These are phyloP conservation scores for Chytriomyces sp. DNA, from an alignment of 192 early-diverging fungal species.

Conservation along the genomic window DNA sequence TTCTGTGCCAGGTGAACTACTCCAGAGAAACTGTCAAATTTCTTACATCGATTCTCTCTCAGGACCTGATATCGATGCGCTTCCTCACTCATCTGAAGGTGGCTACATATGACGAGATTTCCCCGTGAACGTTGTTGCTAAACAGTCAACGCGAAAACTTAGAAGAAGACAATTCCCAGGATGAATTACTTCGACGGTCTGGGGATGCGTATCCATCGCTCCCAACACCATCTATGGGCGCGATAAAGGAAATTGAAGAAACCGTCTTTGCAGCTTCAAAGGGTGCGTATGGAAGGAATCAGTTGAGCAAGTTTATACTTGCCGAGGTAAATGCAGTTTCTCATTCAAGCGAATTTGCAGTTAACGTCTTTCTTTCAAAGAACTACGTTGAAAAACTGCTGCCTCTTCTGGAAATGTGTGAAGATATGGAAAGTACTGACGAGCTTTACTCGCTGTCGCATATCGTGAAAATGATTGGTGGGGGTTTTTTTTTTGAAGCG, in stretches of 20 bases:
- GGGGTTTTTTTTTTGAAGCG: constrained; percentile 30
- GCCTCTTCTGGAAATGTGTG: constrained; percentile 67
- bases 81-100: constrained; percentile 3
- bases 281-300: constrained; percentile 67
- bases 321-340: constrained; percentile 48
- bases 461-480: constrained; percentile 79
- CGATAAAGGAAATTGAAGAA: constrained; percentile 74
- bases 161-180: constrained; percentile 9
- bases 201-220: constrained; percentile 28
- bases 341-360: background rate
- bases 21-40: background rate
- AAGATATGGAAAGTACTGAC: constrained; percentile 78
- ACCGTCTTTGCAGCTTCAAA: constrained; percentile 63
- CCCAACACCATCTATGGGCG: constrained; percentile 72
- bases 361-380: background rate
- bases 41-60: background rate
- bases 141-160: background rate
- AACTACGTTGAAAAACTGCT: constrained; percentile 74
- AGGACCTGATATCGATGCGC: constrained; percentile 11
- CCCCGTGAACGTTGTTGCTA: background rate
- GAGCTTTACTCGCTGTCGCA: constrained; percentile 75
- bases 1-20: background rate
- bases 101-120: background rate
- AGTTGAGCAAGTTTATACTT: constrained; percentile 64
- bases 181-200: background rate